A percentile compares a stretch with the other conserved stretches of the same genome.
Conservation (phyloP, 257 asterid genomes). For the Schizonepeta tenuifolia region DNA sequence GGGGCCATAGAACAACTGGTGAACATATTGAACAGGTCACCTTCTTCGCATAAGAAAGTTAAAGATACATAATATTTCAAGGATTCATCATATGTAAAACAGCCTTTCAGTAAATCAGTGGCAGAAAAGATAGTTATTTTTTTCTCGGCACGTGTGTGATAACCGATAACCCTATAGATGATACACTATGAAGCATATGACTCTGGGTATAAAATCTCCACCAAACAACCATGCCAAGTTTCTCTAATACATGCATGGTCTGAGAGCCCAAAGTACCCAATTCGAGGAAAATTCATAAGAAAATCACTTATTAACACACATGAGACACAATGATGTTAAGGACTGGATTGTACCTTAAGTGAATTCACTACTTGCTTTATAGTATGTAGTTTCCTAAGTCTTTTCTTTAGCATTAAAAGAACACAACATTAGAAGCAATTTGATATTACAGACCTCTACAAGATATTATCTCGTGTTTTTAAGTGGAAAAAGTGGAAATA, state of each 20-base stretch:
- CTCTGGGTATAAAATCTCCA: conserved; percentile 19
- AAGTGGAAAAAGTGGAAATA: conserved; percentile 14
- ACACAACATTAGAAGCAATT: conserved; percentile 26
- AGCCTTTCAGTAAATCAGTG: not conserved
- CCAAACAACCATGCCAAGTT: conserved; percentile 24
- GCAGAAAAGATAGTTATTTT: conserved; percentile 9
- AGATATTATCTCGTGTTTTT: conserved; percentile 17
- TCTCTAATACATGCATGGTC: not conserved
- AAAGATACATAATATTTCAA: conserved; percentile 20
- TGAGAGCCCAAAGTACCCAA: not conserved
- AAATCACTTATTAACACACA: not conserved
- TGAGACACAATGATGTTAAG: not conserved
- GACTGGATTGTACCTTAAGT: conserved; percentile 7
- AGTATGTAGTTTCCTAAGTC: conserved; percentile 15
- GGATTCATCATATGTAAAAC: not conserved
- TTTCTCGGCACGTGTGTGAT: conserved; percentile 10
- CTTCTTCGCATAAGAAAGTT: conserved; percentile 25
- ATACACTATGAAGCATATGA: conserved; percentile 23
- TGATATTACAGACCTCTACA: conserved; percentile 21
- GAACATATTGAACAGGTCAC: conserved; percentile 28
- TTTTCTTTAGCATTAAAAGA: conserved; percentile 23
- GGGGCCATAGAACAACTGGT: conserved; percentile 94
- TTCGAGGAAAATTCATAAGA: not conserved
- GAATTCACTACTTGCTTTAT: conserved; percentile 17
- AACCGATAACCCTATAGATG: not conserved